Evolutionary conservation across 2,329 filamentous ascomycete species (phyloP).

Genomic region (Fusarium aywerte): DNA sequence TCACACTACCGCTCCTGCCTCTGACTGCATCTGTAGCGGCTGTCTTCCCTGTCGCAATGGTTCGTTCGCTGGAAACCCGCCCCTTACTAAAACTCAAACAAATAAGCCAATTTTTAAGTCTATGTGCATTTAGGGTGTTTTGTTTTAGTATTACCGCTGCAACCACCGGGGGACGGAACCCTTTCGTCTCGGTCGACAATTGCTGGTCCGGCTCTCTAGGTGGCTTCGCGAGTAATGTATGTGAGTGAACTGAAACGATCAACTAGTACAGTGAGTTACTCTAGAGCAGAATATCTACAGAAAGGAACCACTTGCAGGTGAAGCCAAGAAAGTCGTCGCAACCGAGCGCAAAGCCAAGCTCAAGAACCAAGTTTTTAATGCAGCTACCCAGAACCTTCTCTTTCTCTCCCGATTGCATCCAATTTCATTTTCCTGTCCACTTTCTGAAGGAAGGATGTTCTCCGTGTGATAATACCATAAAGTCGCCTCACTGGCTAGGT

Average conservation of each 20-base stretch:
- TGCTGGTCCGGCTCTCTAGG: background rate
- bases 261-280: background rate
- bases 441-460: constrained; percentile 3
- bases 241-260: background rate
- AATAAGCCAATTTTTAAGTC: constrained; percentile 42
- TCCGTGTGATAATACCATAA: constrained; percentile 13
- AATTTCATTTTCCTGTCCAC: constrained; percentile 1
- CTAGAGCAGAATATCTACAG: background rate
- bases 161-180: background rate
- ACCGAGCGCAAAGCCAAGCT: constrained; percentile 18
- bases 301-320: background rate
- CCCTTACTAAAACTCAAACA: constrained; percentile 39
- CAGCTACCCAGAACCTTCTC: background rate
- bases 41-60: constrained; percentile 3
- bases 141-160: constrained; percentile 21
- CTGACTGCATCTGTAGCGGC: background rate
- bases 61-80: background rate
- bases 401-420: background rate
- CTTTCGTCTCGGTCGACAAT: background rate
- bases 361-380: constrained; percentile 13
- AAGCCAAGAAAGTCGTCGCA: constrained; percentile 7
- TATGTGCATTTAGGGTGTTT: constrained; percentile 19
- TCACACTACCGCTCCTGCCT: constrained; percentile 17
- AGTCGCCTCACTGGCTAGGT: constrained; percentile 16
- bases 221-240: background rate